phyloP scores from a whole-genome alignment of 805 yeast species.

The Zygoascus biomembranicola region DNA sequence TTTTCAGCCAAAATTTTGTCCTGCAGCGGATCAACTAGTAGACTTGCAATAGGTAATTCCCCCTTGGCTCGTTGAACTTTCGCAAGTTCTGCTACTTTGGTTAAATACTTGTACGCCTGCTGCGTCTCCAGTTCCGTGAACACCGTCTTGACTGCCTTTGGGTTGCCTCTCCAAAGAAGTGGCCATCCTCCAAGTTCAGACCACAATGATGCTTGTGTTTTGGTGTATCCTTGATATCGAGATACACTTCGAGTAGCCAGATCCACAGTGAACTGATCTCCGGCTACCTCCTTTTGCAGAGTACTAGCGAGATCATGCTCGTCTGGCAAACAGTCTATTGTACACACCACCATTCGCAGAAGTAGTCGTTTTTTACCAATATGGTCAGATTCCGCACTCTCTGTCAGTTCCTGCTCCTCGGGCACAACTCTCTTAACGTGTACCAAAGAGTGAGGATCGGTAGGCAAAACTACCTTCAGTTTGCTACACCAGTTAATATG shows the following conservation, averaged over 20 bases:
- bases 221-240: slow-evolving; percentile 54
- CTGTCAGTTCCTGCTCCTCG: neutral
- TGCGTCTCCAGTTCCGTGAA: slow-evolving; percentile 40
- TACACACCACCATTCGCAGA: slow-evolving; percentile 42
- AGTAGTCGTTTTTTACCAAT: neutral
- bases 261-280: neutral
- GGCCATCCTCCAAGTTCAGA: slow-evolving; percentile 64
- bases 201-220: slow-evolving; percentile 62
- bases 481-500: neutral
- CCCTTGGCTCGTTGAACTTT: slow-evolving; percentile 8
- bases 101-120: slow-evolving; percentile 31
- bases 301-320: slow-evolving; percentile 16
- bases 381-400: slow-evolving; percentile 17
- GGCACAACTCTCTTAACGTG: neutral
- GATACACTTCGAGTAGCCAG: slow-evolving; percentile 40
- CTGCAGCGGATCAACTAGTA: slow-evolving; percentile 52
- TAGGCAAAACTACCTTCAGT: neutral
- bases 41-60: slow-evolving; percentile 44
- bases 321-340: slow-evolving; percentile 28
- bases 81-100: slow-evolving; percentile 23
- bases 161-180: slow-evolving; percentile 87
- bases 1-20: slow-evolving; percentile 34
- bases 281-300: slow-evolving; percentile 1
- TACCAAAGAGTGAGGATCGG: neutral
- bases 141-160: slow-evolving; percentile 40